These are phyloP conservation scores for Rachicladosporium sp. DNA, from an alignment of 2,329 filamentous ascomycete species.

Conservation along the genomic window DNA sequence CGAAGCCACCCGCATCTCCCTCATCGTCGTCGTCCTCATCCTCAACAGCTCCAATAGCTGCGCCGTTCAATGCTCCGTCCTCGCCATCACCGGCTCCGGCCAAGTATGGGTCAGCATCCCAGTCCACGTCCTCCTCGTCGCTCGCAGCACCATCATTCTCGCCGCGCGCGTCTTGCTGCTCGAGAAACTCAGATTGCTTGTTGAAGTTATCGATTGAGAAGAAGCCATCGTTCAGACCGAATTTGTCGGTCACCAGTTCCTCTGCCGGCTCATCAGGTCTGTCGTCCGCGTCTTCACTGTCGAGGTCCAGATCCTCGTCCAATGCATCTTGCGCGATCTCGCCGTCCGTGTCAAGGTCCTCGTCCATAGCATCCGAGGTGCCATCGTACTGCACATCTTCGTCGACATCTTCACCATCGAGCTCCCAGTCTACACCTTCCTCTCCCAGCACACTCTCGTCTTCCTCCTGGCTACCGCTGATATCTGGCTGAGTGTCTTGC, in stretches of 20 bases:
- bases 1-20: slow-evolving; percentile 74
- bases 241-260: slow-evolving; percentile 56
- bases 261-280: slow-evolving; percentile 38
- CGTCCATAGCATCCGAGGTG: slow-evolving; percentile 24
- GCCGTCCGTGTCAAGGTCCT: slow-evolving; percentile 19
- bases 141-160: slow-evolving; percentile 64
- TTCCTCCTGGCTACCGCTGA: slow-evolving; percentile 14
- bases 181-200: slow-evolving; percentile 77
- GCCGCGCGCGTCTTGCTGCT: slow-evolving; percentile 69
- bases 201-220: slow-evolving; percentile 98
- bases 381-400: slow-evolving; percentile 24
- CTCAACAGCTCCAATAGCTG: slow-evolving; percentile 16
- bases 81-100: slow-evolving; percentile 24
- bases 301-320: slow-evolving; percentile 30
- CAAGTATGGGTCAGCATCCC: slow-evolving; percentile 60
- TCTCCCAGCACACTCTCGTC: slow-evolving; percentile 21
- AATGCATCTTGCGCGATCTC: slow-evolving; percentile 25
- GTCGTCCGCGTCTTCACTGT: slow-evolving; percentile 31
- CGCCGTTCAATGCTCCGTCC: slow-evolving; percentile 19
- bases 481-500: slow-evolving; percentile 9
- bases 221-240: slow-evolving; percentile 91
- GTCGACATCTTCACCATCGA: slow-evolving; percentile 23
- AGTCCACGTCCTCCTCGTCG: slow-evolving; percentile 84
- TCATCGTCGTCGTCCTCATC: slow-evolving; percentile 51
- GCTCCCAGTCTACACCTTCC: slow-evolving; percentile 26